phyloP scores from a whole-genome alignment of 768 basidiomycete species.

The Hygrocybe punicea region DNA sequence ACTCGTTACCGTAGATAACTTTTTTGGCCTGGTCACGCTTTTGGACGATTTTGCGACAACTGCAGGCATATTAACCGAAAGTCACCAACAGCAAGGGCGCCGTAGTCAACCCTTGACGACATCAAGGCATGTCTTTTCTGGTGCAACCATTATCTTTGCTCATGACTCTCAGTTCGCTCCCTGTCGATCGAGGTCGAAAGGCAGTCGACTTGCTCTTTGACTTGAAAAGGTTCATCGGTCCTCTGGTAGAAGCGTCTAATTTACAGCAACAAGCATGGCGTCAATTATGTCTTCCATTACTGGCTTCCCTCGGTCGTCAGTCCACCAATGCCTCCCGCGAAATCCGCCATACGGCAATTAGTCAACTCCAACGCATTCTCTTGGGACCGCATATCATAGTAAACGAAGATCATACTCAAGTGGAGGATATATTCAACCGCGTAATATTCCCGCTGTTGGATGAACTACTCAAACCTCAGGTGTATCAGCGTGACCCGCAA shows the following conservation, averaged over 20 bases:
- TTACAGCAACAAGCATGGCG: constrained; percentile 65
- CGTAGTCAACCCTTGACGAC: constrained; percentile 48
- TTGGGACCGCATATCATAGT: constrained; percentile 70
- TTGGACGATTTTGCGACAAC: constrained; percentile 83
- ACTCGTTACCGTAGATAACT: constrained; percentile 72
- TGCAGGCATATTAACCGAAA: constrained; percentile 58
- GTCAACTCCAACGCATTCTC: constrained; percentile 78
- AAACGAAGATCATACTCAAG: constrained; percentile 56
- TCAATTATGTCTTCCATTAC: constrained; percentile 68
- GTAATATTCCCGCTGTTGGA: constrained; percentile 91
- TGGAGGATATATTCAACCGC: constrained; percentile 82
- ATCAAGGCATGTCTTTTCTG: constrained; percentile 43
- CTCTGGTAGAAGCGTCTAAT: constrained; percentile 51
- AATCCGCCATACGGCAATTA: constrained; percentile 76
- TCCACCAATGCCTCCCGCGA: constrained; percentile 81
- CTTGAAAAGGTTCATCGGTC: constrained; percentile 62
- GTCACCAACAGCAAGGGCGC: constrained; percentile 52
- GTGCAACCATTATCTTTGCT: neutral
- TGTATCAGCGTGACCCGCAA: constrained; percentile 70
- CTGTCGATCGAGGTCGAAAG: constrained; percentile 74
- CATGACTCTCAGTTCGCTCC: constrained; percentile 54
- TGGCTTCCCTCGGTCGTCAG: constrained; percentile 72
- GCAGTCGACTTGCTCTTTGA: constrained; percentile 78
- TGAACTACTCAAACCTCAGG: constrained; percentile 82
- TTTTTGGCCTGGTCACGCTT: constrained; percentile 70